Base-by-base conservation (phyloP, 2,329 filamentous ascomycete genomes). In the Triangularia setosa region DNA sequence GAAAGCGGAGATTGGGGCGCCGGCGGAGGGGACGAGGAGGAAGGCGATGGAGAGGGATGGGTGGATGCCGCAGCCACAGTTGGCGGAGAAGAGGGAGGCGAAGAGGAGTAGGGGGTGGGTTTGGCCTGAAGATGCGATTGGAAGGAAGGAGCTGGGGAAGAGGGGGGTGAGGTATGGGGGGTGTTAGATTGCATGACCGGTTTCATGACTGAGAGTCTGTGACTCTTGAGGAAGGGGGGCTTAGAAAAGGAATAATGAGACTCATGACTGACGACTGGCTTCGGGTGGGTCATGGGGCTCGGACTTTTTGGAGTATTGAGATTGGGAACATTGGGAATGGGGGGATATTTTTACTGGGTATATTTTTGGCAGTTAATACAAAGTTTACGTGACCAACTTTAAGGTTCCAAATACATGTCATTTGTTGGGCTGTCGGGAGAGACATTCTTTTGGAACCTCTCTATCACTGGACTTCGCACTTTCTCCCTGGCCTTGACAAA, bases 101-200 rank as follows among this genome's bases (percentile, higher is more conserved):
- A 93, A 92, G 84, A 78, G 89, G 23, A 82, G 85, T 2, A 79
- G 90, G 28, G 90, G 90, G 0, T 93, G 90, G 90, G 84, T 92
- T 0, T 84, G 87, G 78, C 90, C 90, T 1, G 89, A 93, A 72
- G 90, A 93, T 71, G 81, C 87, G 2, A 80, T 93, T 11, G 87
- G 87, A 8, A 82, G 89, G 71, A 88, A 90, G 77, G 90, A 93
- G 79, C 80, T 89, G 60, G 88, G 87, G 4, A 87, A 86, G 79
- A 80, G 87, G 63, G 87, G 87, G 16, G 85, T 89, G 40, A 78
- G 82, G 65, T 88, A 89, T 63, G 79, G 80, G 21, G 79, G 69
- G 25, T 80, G 78, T 69, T 80, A 69, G 72, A 44, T 16, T 4
- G 18, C 40, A 48, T 48, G 40, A 21, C 40, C 21, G 40, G 40